These are phyloP conservation scores for Zarea fungicola DNA, from an alignment of 2,329 filamentous ascomycete species.

Conservation along the genomic window DNA sequence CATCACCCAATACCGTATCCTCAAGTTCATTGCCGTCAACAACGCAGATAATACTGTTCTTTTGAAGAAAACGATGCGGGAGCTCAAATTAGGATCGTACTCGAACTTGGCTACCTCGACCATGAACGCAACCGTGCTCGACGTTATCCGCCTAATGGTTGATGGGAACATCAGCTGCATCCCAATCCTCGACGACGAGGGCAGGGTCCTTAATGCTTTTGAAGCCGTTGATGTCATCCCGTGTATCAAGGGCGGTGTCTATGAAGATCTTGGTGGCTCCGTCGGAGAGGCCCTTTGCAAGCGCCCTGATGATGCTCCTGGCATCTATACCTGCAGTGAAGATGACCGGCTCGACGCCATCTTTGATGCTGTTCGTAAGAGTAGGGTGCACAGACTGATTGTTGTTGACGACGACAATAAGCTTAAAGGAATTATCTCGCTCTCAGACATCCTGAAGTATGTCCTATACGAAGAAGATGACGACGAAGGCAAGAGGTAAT, in stretches of 20 bases:
- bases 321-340: slow-evolving; percentile 92
- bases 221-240: slow-evolving; percentile 97
- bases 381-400: slow-evolving; percentile 85
- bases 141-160: slow-evolving; percentile 91
- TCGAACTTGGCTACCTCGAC: slow-evolving; percentile 70
- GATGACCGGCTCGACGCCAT: slow-evolving; percentile 92
- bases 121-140: slow-evolving; percentile 89
- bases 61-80: slow-evolving; percentile 78
- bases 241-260: slow-evolving; percentile 86
- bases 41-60: slow-evolving; percentile 77
- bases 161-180: slow-evolving; percentile 91
- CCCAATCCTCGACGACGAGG: slow-evolving; percentile 78
- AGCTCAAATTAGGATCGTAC: slow-evolving; percentile 83
- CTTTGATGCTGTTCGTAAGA: slow-evolving; percentile 94
- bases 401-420: slow-evolving; percentile 87
- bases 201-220: slow-evolving; percentile 85
- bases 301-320: slow-evolving; percentile 83
- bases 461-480: slow-evolving; percentile 75
- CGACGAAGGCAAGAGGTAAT: slow-evolving; percentile 24
- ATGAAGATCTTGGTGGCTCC: slow-evolving; percentile 80
- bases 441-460: slow-evolving; percentile 96
- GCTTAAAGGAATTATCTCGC: slow-evolving; percentile 81
- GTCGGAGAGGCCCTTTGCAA: slow-evolving; percentile 87
- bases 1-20: slow-evolving; percentile 94
- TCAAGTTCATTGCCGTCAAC: slow-evolving; percentile 98